phyloP scores from a whole-genome alignment of 75 land plant species.

The Sequoiadendron giganteum region DNA sequence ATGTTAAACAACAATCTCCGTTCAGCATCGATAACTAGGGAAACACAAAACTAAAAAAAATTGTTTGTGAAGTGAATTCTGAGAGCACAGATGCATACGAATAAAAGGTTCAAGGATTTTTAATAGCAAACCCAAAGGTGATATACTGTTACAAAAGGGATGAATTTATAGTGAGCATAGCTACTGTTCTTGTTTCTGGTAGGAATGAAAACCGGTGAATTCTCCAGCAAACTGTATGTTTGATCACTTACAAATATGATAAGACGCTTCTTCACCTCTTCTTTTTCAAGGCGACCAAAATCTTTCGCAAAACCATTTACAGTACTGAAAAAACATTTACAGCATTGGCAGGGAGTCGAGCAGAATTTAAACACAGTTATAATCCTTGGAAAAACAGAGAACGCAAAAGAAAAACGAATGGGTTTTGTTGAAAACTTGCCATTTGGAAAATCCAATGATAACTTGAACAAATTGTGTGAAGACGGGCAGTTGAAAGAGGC shows the following conservation, averaged over 20 bases:
- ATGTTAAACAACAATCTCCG: no score
- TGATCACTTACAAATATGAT: not conserved
- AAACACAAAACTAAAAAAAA: no score
- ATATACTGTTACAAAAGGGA: not conserved
- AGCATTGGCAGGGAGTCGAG: not conserved
- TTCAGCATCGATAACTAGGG: no score
- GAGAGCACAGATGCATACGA: no score
- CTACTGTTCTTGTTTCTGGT: not conserved
- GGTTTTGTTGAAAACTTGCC: not conserved
- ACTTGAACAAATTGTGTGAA: not conserved
- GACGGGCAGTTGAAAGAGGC: conserved; percentile 4
- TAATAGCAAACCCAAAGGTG: no score
- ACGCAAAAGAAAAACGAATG: not conserved
- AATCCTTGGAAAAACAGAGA: not conserved
- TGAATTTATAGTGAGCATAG: not conserved
- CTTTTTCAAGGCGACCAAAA: not conserved
- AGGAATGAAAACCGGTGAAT: not conserved
- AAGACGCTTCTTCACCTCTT: not conserved
- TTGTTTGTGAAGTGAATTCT: no score
- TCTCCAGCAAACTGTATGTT: not conserved
- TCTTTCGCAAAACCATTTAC: not conserved
- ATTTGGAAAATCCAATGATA: not conserved
- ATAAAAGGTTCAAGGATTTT: no score
- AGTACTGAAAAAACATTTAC: not conserved
- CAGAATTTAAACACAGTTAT: not conserved